phyloP scores from a whole-genome alignment of 495 filamentous ascomycete species.

The Penicillium odoratum region DNA sequence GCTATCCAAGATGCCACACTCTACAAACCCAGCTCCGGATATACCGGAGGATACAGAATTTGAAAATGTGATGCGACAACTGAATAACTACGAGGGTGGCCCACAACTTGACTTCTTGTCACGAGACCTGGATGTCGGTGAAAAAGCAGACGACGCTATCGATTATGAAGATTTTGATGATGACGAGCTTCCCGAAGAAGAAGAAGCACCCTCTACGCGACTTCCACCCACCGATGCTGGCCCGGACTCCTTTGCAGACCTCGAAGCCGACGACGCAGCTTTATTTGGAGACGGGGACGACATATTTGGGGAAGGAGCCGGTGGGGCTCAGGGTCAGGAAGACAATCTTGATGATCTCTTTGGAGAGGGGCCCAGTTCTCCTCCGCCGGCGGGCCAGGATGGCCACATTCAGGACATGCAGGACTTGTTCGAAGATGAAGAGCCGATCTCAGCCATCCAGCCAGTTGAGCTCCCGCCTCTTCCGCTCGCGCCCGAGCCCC shows the following conservation, averaged over 20 bases:
- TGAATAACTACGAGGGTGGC: constrained; percentile 43
- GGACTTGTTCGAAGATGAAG: constrained; percentile 42
- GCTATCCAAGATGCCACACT: constrained; percentile 43
- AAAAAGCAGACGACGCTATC: constrained; percentile 76
- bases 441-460: constrained; percentile 26
- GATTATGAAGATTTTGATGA: constrained; percentile 88
- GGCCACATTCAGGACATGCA: constrained; percentile 43
- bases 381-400: constrained; percentile 37
- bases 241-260: constrained; percentile 23
- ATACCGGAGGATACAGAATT: constrained; percentile 46
- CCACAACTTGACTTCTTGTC: constrained; percentile 44
- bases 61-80: constrained; percentile 51
- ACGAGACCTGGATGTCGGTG: constrained; percentile 58
- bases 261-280: constrained; percentile 53
- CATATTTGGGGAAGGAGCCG: constrained; percentile 45
- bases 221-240: constrained; percentile 16
- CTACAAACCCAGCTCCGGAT: constrained; percentile 35
- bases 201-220: constrained; percentile 38
- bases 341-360: constrained; percentile 56
- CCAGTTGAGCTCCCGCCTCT: constrained; percentile 26
- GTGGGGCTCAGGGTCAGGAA: constrained; percentile 25
- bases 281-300: constrained; percentile 41
- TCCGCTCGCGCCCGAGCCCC: constrained; percentile 25
- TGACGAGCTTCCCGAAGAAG: constrained; percentile 69
- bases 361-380: constrained; percentile 48